Evolutionary conservation across 179 eudicot species (phyloP), one percentile per base, ranked within the genome.

Genomic region (Silene vulgaris): DNA sequence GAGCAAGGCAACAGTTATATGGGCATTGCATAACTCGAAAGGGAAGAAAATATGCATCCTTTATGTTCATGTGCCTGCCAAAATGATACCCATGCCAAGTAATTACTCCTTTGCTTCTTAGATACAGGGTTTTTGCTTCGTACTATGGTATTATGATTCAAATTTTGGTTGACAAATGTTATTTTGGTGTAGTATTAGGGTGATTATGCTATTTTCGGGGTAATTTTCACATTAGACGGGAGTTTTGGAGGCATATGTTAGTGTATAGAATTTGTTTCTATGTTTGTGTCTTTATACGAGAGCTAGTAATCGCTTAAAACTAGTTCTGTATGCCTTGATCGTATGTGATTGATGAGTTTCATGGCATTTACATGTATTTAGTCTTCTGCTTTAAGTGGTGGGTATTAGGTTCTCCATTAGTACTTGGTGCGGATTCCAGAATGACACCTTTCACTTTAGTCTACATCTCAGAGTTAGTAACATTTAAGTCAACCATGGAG

Each of bases 61-160:
- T 75, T 90, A 91, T 84, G 90, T 91, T 89, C 97, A 87, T 80
- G 83, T 85, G 26, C 96, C 96, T 67, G 86, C 93, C 11, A 84
- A 91, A 79, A 75, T 50, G 77, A 87, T 88, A 30, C 85, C 85
- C 32, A 69, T 56, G 17, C 77, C 77, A 66, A 72, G 80, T 78
- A 73, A 50, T 26, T 60, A n/a, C 48, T 37, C 17, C 29, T 5
- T n/a, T n/a, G 2, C 35, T 65, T 4, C 19, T 16, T 65, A 43
- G 6, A 19, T 8, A 19, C 3, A 30, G 1, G 2, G 19, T 76
- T 68, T 57, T 20, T 13, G 11, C 40, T 40, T 23, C 5, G 32
- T 35, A 4, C 17, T 76, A 2, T 48, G 65, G 17, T 3, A 40
- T 40, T 40, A 40, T 50, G 59, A 3, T 13, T 40, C 1, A 40